Evolutionary conservation across 768 basidiomycete species (phyloP).

Genomic region (Russula virescens): DNA sequence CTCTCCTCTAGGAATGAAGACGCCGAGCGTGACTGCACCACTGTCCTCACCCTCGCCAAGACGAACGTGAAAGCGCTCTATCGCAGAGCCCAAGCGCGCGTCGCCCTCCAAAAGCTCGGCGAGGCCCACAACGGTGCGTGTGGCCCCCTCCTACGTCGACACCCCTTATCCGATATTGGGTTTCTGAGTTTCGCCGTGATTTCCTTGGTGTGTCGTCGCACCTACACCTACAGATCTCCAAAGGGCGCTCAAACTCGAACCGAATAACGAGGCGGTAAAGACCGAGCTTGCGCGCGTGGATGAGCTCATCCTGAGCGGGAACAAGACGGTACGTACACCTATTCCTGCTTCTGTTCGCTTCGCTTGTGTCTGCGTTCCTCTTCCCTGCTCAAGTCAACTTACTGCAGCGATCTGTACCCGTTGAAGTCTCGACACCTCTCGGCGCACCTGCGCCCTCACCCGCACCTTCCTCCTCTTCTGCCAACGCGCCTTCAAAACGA

Average conservation of each 20-base stretch:
- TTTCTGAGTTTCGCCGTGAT: no score
- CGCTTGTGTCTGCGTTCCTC: not conserved
- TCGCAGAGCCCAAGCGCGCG: constrained; percentile 68
- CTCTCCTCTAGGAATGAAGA: constrained; percentile 17
- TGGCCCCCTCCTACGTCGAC: not conserved
- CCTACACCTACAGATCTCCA: constrained; percentile 48
- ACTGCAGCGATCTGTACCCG: constrained; percentile 33
- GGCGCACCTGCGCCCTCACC: not conserved
- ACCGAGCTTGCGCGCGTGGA: constrained; percentile 54
- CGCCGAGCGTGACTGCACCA: constrained; percentile 48
- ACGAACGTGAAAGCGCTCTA: constrained; percentile 77
- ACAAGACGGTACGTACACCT: constrained; percentile 23
- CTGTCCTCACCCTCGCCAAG: constrained; percentile 47
- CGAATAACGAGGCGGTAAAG: constrained; percentile 55
- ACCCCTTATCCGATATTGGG: not conserved
- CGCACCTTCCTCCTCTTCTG: not conserved
- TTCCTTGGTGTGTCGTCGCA: no score
- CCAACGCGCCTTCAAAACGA: constrained; percentile 31
- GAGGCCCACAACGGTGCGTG: constrained; percentile 60
- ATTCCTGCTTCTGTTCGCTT: not conserved
- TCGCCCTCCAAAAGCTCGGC: constrained; percentile 44
- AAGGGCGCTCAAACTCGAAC: constrained; percentile 54
- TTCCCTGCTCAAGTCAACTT: not conserved
- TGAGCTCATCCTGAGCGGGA: constrained; percentile 35
- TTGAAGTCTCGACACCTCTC: constrained; percentile 23